Evolutionary conservation across 441 rosid genomes (phyloP), one percentile per base, ranked within the genome.

Genomic region (Hura crepitans): DNA sequence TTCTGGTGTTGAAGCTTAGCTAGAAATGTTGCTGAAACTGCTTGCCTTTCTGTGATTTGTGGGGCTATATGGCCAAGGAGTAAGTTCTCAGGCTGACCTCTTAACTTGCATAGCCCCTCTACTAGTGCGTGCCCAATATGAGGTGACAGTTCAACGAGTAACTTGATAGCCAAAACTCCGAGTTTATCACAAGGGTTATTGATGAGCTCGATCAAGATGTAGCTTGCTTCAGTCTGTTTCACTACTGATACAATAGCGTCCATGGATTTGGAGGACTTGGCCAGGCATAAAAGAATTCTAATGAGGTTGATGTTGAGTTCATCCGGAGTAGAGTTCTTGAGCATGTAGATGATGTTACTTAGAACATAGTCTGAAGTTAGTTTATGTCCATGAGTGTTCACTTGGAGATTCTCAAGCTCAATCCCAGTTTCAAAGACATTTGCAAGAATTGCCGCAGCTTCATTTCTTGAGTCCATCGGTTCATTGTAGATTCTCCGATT

Each of bases 1-100:
- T 83, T 93, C 78, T 89, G 90, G 54, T 83, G 92, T 60, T 97
- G 97, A 28, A 93, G 87, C 80, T 85, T 76, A 55, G 93, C 92
- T 15, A 93, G 89, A 69, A 93, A 83, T 72, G 78, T 81, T 27
- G 87, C 92, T 37, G 96, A 94, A 77, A 88, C 81, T 39, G 93
- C 95, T 69, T 85, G 92, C 78, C 73, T 89, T 78, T 94, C 96
- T 23, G 96, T 85, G 72, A 89, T 81, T 37, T 69, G 81, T 70
- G 76, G 77, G 50, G 75, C 85, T 50, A 42, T 33, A 10, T 78
- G 82, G 63, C 80, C 68, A 28, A 81, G 76, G 62, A 93, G 80
- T 63, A 91, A 84, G 84, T 78, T 87, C 72, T 82, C 93, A 0
- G 98, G 97, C 72, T 79, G 93, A 50, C 93, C 98, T 71, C 85